phyloP scores from a whole-genome alignment of 148 eudicot species.

The Bassia scoparia region DNA sequence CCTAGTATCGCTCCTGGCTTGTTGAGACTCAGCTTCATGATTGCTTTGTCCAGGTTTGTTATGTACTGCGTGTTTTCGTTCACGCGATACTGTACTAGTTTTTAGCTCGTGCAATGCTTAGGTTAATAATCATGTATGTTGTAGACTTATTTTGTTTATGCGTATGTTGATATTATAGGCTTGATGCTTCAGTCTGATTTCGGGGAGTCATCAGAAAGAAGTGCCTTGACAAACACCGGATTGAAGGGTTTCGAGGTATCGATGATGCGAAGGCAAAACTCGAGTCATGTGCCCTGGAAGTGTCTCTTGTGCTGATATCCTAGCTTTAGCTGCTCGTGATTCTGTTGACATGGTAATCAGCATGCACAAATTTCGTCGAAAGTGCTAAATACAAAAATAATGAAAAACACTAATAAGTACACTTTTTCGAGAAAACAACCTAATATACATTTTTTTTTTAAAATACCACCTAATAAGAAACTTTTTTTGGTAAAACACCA shows the following conservation, averaged over 20 bases:
- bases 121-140: too few species aligned
- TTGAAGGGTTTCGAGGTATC: slow-evolving; percentile 66
- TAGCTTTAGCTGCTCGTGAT: slow-evolving; percentile 76
- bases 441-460: too few species aligned
- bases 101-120: background rate
- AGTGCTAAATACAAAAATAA: too few species aligned
- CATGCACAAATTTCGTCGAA: too few species aligned
- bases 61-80: background rate
- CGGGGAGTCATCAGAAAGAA: slow-evolving; percentile 54
- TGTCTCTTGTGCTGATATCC: slow-evolving; percentile 82
- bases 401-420: too few species aligned
- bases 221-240: slow-evolving; percentile 48
- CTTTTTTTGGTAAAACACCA: too few species aligned
- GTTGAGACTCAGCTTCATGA: slow-evolving; percentile 73
- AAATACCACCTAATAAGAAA: too few species aligned
- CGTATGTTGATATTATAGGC: slow-evolving; percentile 38
- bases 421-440: too few species aligned
- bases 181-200: slow-evolving; percentile 66
- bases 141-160: background rate
- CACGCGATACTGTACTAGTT: background rate
- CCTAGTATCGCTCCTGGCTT: slow-evolving; percentile 62
- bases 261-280: slow-evolving; percentile 68
- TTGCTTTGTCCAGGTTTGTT: slow-evolving; percentile 63
- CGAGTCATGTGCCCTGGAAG: slow-evolving; percentile 67
- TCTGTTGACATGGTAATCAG: slow-evolving; percentile 55